Conservation (phyloP, 805 yeast genomes). For the Wickerhamomyces chambardii region DNA sequence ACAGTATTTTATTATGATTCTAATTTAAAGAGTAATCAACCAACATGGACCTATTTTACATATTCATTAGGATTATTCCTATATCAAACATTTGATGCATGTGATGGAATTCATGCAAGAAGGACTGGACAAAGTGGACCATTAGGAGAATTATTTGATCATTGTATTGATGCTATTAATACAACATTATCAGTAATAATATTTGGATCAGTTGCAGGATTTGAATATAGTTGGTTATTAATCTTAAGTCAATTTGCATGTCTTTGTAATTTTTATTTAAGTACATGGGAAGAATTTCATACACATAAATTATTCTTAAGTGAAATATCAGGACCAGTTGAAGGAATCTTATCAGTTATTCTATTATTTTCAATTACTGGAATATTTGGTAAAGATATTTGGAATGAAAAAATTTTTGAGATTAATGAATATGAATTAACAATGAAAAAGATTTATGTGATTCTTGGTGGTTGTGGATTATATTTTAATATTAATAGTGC, state of each 20-base stretch:
- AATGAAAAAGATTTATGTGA: constrained; percentile 23
- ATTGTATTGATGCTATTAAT: constrained; percentile 67
- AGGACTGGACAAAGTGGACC: constrained; percentile 95
- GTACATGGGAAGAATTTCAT: constrained; percentile 95
- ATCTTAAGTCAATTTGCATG: constrained; percentile 64
- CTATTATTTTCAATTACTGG: constrained; percentile 55
- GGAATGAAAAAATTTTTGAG: constrained; percentile 40
- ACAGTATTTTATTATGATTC: constrained; percentile 73
- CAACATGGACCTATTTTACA: constrained; percentile 68
- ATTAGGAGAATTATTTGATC: constrained; percentile 90
- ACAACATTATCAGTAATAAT: constrained; percentile 74
- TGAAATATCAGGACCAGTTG: constrained; percentile 89
- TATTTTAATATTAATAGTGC: constrained; percentile 65
- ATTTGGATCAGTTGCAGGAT: constrained; percentile 66
- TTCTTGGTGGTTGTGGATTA: constrained; percentile 44
- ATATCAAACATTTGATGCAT: constrained; percentile 94
- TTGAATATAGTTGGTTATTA: constrained; percentile 60
- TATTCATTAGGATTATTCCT: constrained; percentile 79
- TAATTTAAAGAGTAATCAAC: constrained; percentile 43
- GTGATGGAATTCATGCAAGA: constrained; percentile 94
- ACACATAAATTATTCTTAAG: constrained; percentile 76
- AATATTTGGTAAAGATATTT: constrained; percentile 55
- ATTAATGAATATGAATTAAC: constrained; percentile 7
- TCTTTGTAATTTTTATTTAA: constrained; percentile 72
- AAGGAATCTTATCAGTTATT: constrained; percentile 69